Percentiles rank a stretch among this genome's conserved stretches.
Conservation (phyloP, 768 basidiomycete genomes). For the Scleroderma citrinum region DNA sequence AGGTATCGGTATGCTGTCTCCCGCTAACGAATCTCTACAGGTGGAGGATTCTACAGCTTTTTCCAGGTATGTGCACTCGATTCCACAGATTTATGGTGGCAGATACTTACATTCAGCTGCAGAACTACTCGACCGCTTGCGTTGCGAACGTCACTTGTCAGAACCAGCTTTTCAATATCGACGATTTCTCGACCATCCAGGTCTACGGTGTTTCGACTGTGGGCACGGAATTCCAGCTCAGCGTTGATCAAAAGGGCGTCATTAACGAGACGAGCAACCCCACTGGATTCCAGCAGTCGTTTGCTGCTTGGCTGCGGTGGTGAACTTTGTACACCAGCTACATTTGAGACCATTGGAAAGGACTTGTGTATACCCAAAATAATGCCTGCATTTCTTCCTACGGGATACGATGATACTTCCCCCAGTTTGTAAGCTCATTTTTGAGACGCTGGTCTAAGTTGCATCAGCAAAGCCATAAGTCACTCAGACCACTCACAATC, state of each 20-base stretch:
- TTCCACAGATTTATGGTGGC: background rate
- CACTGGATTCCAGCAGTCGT: constrained; percentile 41
- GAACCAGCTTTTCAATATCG: constrained; percentile 37
- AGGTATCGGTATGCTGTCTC: background rate
- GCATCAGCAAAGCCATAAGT: no score
- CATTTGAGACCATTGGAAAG: background rate
- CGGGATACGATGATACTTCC: background rate
- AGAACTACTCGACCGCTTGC: constrained; percentile 40
- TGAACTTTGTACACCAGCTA: constrained; percentile 2
- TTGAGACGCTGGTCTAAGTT: no score
- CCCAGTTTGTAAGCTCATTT: no score
- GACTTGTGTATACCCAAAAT: background rate
- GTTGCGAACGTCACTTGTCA: constrained; percentile 36
- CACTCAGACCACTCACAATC: no score
- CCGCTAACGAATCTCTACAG: constrained; percentile 16
- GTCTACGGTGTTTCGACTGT: constrained; percentile 47
- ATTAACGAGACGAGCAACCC: constrained; percentile 32
- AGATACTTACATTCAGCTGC: constrained; percentile 2
- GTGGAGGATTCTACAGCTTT: constrained; percentile 49
- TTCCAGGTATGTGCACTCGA: constrained; percentile 32
- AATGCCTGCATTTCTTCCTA: background rate
- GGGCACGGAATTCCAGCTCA: constrained; percentile 38
- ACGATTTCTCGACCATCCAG: constrained; percentile 33
- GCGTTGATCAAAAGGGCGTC: constrained; percentile 29
- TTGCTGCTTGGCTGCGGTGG: constrained; percentile 31